phyloP scores from a whole-genome alignment of 129 eudicot genomes.

The Logfia minima region DNA sequence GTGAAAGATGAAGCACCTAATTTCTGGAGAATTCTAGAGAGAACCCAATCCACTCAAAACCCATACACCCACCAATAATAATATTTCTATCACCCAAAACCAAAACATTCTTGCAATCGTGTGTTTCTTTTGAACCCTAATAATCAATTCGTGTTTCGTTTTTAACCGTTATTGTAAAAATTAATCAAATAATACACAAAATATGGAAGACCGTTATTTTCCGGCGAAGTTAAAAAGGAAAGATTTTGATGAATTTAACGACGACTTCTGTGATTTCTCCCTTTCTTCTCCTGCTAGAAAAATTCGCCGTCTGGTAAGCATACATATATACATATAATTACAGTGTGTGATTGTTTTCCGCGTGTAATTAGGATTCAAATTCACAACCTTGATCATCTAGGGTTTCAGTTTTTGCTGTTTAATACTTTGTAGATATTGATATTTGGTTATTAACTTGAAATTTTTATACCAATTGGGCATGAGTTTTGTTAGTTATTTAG shows the following conservation, averaged over 20 bases:
- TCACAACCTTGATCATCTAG: not conserved
- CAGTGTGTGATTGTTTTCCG: not conserved
- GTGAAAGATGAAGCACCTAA: no score
- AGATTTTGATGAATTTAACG: constrained; percentile 55
- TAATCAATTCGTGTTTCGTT: no score
- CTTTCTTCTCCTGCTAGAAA: constrained; percentile 87
- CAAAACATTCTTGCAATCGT: no score
- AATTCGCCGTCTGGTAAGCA: constrained; percentile 76
- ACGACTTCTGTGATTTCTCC: constrained; percentile 78
- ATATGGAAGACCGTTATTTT: constrained; percentile 24
- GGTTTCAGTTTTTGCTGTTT: not conserved
- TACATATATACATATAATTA: not conserved
- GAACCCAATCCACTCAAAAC: no score
- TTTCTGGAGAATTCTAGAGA: no score
- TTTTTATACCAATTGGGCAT: no score
- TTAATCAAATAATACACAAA: not conserved
- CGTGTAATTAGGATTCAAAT: not conserved
- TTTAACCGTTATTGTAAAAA: no score
- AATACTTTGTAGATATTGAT: no score
- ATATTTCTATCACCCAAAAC: no score
- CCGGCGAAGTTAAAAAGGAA: constrained; percentile 63
- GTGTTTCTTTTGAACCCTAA: no score
- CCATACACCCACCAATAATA: no score
- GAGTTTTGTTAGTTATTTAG: not conserved
- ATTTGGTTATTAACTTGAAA: no score